These are phyloP conservation scores for Zasmidium cellare DNA, from an alignment of 2,329 filamentous ascomycete genomes.

Conservation along the genomic window DNA sequence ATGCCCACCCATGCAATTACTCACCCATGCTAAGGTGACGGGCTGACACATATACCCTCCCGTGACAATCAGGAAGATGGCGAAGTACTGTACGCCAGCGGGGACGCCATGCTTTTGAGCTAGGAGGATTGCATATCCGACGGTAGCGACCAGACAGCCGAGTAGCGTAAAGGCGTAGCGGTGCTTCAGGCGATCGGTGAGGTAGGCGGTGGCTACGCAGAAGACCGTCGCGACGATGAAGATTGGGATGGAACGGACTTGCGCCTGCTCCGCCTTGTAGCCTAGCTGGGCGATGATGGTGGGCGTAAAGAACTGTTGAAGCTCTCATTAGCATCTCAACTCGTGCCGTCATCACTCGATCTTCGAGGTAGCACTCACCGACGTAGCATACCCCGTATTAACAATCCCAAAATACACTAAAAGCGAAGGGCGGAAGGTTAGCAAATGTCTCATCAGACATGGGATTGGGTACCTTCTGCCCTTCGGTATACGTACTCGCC, in stretches of 20 bases:
- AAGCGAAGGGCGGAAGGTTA: too few relatives aligned
- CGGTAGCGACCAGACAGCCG: conserved; percentile 21
- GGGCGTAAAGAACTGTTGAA: conserved; percentile 41
- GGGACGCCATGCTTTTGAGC: conserved; percentile 47
- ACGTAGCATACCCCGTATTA: conserved; percentile 39
- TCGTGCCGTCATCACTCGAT: too few relatives aligned
- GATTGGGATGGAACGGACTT: conserved; percentile 42
- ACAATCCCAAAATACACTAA: conserved; percentile 40
- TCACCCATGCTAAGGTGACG: conserved; percentile 57
- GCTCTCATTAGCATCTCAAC: conserved; percentile 44
- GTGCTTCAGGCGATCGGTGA: conserved; percentile 22
- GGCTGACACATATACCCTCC: conserved; percentile 59
- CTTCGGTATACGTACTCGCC: too few relatives aligned
- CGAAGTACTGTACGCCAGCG: conserved; percentile 54
- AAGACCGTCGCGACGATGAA: conserved; percentile 33
- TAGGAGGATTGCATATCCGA: conserved; percentile 59
- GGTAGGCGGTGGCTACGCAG: conserved; percentile 22
- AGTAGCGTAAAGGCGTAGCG: conserved; percentile 35
- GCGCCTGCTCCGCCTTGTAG: conserved; percentile 56
- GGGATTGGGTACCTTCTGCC: too few relatives aligned
- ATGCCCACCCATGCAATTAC: conserved; percentile 58
- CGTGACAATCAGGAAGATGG: conserved; percentile 55
- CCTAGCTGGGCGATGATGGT: conserved; percentile 63
- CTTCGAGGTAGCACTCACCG: conserved; percentile 6
- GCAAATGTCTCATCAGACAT: too few relatives aligned